Evolutionary conservation across 352 stramenopile species (phyloP).

Genomic region (Pythium periplocum): DNA sequence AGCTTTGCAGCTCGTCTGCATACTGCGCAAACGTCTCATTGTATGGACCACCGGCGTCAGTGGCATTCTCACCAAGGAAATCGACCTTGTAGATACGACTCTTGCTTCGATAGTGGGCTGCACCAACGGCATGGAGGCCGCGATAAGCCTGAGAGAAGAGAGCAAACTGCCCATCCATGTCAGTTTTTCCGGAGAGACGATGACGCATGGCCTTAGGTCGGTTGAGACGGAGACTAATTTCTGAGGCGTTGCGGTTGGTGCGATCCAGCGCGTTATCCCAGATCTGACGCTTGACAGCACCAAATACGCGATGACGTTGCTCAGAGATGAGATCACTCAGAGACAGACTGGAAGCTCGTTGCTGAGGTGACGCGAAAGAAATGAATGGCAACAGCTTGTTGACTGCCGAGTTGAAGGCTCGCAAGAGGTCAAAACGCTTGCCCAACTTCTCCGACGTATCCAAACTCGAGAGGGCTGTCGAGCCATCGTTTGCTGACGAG

Average conservation of each 20-base stretch:
- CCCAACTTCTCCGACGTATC: constrained; percentile 27
- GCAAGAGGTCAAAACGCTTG: constrained; percentile 57
- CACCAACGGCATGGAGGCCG: constrained; percentile 59
- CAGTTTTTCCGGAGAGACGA: constrained; percentile 43
- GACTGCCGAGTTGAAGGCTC: constrained; percentile 67
- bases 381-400: constrained; percentile 59
- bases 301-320: constrained; percentile 63
- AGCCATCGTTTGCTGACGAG: no score
- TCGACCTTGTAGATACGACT: constrained; percentile 79
- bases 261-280: constrained; percentile 63
- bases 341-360: constrained; percentile 44
- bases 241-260: constrained; percentile 35
- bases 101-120: constrained; percentile 54
- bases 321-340: constrained; percentile 22
- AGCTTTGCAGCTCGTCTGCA: constrained; percentile 72
- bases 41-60: constrained; percentile 86
- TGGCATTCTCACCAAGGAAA: constrained; percentile 83
- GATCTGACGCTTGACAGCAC: constrained; percentile 57
- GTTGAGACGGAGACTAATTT: constrained; percentile 71
- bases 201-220: constrained; percentile 81
- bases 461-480: no score
- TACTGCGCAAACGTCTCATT: constrained; percentile 84
- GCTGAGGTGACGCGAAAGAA: constrained; percentile 19
- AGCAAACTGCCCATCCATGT: constrained; percentile 56
- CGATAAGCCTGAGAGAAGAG: constrained; percentile 85